Evolutionary conservation across 768 basidiomycete species (phyloP).

Genomic region (Calocybe indica): DNA sequence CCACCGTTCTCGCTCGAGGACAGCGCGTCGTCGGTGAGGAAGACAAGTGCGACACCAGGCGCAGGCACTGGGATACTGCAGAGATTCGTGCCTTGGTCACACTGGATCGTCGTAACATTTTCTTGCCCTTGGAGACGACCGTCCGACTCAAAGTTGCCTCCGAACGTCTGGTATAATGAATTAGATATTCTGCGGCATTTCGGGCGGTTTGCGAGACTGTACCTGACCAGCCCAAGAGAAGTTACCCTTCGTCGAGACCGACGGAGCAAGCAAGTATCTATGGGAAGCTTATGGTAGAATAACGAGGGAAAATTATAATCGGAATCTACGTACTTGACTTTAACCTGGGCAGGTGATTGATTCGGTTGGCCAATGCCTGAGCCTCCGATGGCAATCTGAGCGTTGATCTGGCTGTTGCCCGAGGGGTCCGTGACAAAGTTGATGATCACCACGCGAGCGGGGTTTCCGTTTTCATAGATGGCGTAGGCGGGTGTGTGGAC

Average conservation of each 20-base stretch:
- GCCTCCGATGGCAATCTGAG: conserved; percentile 43
- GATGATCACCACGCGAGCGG: conserved; percentile 59
- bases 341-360: conserved; percentile 38
- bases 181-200: not conserved
- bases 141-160: conserved; percentile 54
- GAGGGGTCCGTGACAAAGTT: conserved; percentile 63
- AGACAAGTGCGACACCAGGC: conserved; percentile 67
- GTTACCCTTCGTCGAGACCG: conserved; percentile 47
- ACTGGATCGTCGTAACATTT: conserved; percentile 47
- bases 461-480: conserved; percentile 64
- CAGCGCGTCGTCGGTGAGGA: conserved; percentile 40
- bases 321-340: conserved; percentile 45
- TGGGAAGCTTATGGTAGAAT: conserved; percentile 9
- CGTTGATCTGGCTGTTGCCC: conserved; percentile 51
- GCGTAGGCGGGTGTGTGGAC: conserved; percentile 61
- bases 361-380: conserved; percentile 29
- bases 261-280: conserved; percentile 48
- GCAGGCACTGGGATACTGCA: conserved; percentile 63
- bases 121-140: conserved; percentile 51
- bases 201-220: conserved; percentile 1
- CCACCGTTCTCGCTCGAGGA: conserved; percentile 22
- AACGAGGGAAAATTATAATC: no score
- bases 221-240: conserved; percentile 62
- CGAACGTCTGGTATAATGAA: conserved; percentile 41
- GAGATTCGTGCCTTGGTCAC: conserved; percentile 40